Evolutionary conservation across 805 yeast species (phyloP).

Genomic region (Schizosaccharomyces osmophilus): DNA sequence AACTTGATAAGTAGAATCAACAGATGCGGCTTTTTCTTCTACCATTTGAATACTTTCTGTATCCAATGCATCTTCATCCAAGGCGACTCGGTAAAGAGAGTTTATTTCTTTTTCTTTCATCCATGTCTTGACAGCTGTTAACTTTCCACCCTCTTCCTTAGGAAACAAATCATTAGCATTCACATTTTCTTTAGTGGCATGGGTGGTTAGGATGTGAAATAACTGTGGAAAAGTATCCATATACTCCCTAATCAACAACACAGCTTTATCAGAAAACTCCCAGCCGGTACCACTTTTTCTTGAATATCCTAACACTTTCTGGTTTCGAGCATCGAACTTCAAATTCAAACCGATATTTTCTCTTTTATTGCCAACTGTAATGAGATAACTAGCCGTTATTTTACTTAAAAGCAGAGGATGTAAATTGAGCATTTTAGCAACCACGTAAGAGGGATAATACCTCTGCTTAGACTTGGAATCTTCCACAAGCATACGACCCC

Average conservation of each 20-base stretch:
- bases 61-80: slow-evolving; percentile 59
- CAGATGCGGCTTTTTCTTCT: slow-evolving; percentile 31
- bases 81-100: slow-evolving; percentile 33
- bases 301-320: slow-evolving; percentile 74
- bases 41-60: slow-evolving; percentile 37
- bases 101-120: slow-evolving; percentile 16
- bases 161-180: neutral
- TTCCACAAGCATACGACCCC: slow-evolving; percentile 36
- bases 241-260: slow-evolving; percentile 40
- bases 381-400: slow-evolving; percentile 32
- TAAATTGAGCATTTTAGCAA: slow-evolving; percentile 31
- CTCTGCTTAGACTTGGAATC: slow-evolving; percentile 28
- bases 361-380: slow-evolving; percentile 30
- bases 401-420: slow-evolving; percentile 47
- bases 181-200: neutral
- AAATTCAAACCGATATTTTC: slow-evolving; percentile 59
- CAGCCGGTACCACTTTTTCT: slow-evolving; percentile 41
- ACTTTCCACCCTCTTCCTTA: slow-evolving; percentile 9
- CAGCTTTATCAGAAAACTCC: slow-evolving; percentile 62
- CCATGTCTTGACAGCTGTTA: slow-evolving; percentile 17
- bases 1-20: slow-evolving; percentile 11
- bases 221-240: slow-evolving; percentile 31
- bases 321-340: slow-evolving; percentile 54
- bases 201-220: slow-evolving; percentile 17
- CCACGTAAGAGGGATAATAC: slow-evolving; percentile 43